Evolutionary conservation across 2,329 filamentous ascomycete genomes (phyloP), one percentile per base, ranked within the genome.

Genomic region (Pseudogymnoascus sp.): DNA sequence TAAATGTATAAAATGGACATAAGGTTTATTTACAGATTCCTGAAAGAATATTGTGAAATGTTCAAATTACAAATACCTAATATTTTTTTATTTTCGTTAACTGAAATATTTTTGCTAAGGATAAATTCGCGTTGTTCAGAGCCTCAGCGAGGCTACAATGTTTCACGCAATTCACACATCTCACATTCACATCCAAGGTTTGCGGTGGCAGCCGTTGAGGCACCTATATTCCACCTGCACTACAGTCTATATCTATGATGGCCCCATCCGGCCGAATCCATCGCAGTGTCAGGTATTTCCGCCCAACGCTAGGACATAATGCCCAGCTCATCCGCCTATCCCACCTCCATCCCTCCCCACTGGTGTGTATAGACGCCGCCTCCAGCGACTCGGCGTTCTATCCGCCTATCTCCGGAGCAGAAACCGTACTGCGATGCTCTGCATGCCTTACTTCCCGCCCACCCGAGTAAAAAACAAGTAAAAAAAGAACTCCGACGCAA

Each of bases 141-240:
- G 21, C 12, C 28, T 8, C 6, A 4, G 16, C n/a, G 38, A 40
- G 16, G 38, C n/a, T n/a, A 2, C 12, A 28, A 25, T 23, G 6
- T 28, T 23, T n/a, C 12, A 34, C 25, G 14, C 21, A 46, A 25
- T 46, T n/a, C 21, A 9, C 6, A n/a, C 5, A n/a, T n/a, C 12
- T 56, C 49, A 34, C 28, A 7, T 56, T 56, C 49, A 56, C 49
- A 34, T 34, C 49, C 28, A 34, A 34, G n/a, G 8, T 34, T 18
- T 56, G 28, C 49, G 16, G 49, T 56, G 49, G 49, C 28, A 56
- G 49, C 49, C 49, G 28, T 56, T 56, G 25, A n/a, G 49, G 49
- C 49, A 56, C 49, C 46, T 56, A 56, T 56, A 56, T 56, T 56
- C 49, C 49, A 56, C 46, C 46, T 53, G 46, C 46, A 53, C 49